A percentile compares a stretch with the other conserved stretches of the same genome.
phyloP scores from a whole-genome alignment of 495 filamentous ascomycete genomes.

The Symbiotaphrina buchneri region DNA sequence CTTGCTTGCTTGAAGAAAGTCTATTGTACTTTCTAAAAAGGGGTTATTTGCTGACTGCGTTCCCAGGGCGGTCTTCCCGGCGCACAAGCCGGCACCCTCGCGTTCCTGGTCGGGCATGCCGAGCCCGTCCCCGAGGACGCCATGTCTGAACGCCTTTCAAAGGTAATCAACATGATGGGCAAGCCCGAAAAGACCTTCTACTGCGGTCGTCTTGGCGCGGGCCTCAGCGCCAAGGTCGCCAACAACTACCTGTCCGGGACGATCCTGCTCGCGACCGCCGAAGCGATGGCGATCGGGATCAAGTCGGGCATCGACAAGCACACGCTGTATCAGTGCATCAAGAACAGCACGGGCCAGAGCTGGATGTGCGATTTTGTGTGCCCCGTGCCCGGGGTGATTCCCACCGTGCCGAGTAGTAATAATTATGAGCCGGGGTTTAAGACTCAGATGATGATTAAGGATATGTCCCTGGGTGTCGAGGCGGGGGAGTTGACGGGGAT shows the following conservation, averaged over 20 bases:
- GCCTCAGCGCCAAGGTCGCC: slow-evolving; percentile 17
- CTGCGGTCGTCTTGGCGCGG: slow-evolving; percentile 13
- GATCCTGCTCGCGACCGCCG: slow-evolving; percentile 16
- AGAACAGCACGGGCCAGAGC: slow-evolving; percentile 14
- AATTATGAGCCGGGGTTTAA: slow-evolving; percentile 18
- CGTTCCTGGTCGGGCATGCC: too few species aligned
- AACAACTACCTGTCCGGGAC: slow-evolving; percentile 19
- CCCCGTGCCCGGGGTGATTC: slow-evolving; percentile 15
- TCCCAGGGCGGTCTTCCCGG: too few species aligned
- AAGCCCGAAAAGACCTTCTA: slow-evolving; percentile 12
- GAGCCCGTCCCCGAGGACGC: too few species aligned
- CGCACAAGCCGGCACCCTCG: too few species aligned
- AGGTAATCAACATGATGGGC: too few species aligned
- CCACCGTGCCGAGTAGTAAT: slow-evolving; percentile 14
- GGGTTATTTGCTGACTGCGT: too few species aligned
- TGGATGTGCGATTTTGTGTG: slow-evolving; percentile 18
- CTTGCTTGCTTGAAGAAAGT: too few species aligned
- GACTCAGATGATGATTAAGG: slow-evolving; percentile 17
- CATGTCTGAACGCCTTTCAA: too few species aligned
- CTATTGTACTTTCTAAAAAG: too few species aligned
- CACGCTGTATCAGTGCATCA: slow-evolving; percentile 15
- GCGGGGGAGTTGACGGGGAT: too few species aligned
- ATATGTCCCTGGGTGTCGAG: too few species aligned
- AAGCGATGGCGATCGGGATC: slow-evolving; percentile 18
- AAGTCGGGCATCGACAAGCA: slow-evolving; percentile 16